phyloP scores from a whole-genome alignment of 2,329 filamentous ascomycete species.

The Diplodia intermedia region DNA sequence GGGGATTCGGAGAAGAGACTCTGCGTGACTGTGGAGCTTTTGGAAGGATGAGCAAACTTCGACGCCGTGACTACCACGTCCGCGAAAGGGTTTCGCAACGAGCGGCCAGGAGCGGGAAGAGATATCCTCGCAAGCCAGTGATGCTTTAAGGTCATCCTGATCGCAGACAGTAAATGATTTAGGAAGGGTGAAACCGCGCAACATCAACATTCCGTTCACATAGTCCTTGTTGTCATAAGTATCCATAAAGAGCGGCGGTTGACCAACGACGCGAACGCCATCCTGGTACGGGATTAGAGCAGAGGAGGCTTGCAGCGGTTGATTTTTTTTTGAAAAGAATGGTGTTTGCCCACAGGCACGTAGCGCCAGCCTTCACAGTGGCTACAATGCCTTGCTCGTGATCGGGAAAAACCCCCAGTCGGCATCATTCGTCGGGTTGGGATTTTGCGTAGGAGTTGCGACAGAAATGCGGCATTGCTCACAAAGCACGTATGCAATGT shows the following conservation, averaged over 20 bases:
- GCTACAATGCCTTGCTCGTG: slow-evolving; percentile 98
- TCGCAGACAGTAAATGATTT: too few species aligned
- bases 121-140: slow-evolving; percentile 25
- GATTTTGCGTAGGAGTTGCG: slow-evolving; percentile 42
- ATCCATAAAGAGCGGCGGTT: slow-evolving; percentile 57
- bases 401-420: slow-evolving; percentile 93
- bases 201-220: slow-evolving; percentile 54
- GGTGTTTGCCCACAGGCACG: slow-evolving; percentile 60
- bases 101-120: slow-evolving; percentile 45
- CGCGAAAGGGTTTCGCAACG: slow-evolving; percentile 58
- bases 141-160: neutral
- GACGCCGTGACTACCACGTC: slow-evolving; percentile 59
- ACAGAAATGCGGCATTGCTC: slow-evolving; percentile 42
- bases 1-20: slow-evolving; percentile 48
- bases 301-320: slow-evolving; percentile 56
- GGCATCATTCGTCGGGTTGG: slow-evolving; percentile 69
- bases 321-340: slow-evolving; percentile 56
- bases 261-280: slow-evolving; percentile 52
- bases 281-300: slow-evolving; percentile 43
- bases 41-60: slow-evolving; percentile 51
- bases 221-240: slow-evolving; percentile 60
- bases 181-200: slow-evolving; percentile 51
- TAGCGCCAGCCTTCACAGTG: slow-evolving; percentile 88
- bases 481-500: slow-evolving; percentile 55
- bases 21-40: slow-evolving; percentile 46